These are phyloP conservation scores for Kluyveromyces lactis DNA, from an alignment of 805 yeast genomes.

Conservation along the genomic window DNA sequence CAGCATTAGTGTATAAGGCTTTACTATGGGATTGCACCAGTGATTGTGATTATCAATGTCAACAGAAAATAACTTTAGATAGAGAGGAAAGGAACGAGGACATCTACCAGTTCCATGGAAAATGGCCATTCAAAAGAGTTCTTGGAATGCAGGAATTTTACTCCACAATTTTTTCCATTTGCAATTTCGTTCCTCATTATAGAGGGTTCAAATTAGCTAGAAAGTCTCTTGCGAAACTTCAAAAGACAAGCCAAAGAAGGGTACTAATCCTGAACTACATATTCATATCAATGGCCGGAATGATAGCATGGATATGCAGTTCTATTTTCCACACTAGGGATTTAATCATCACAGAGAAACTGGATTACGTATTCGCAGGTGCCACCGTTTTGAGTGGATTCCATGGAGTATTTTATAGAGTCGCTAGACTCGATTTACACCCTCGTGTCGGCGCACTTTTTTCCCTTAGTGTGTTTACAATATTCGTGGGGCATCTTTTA, in stretches of 20 bases:
- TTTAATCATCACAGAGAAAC: slow-evolving; percentile 63
- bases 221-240: slow-evolving; percentile 8
- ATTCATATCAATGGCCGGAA: slow-evolving; percentile 50
- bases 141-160: slow-evolving; percentile 81
- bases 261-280: slow-evolving; percentile 19
- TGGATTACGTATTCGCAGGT: slow-evolving; percentile 92
- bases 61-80: slow-evolving; percentile 56
- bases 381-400: slow-evolving; percentile 76
- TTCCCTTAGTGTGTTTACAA: slow-evolving; percentile 34
- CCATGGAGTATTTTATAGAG: slow-evolving; percentile 56
- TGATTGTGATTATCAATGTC: slow-evolving; percentile 92
- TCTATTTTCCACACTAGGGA: slow-evolving; percentile 87
- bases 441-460: slow-evolving; percentile 30
- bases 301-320: slow-evolving; percentile 84
- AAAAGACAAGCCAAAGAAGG: slow-evolving; percentile 5
- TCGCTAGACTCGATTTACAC: slow-evolving; percentile 46
- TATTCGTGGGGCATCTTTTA: slow-evolving; percentile 57
- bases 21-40: slow-evolving; percentile 68
- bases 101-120: slow-evolving; percentile 85
- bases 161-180: slow-evolving; percentile 69
- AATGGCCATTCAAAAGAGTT: slow-evolving; percentile 86
- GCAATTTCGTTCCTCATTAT: slow-evolving; percentile 60
- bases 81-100: slow-evolving; percentile 42
- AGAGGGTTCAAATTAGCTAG: slow-evolving; percentile 33
- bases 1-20: slow-evolving; percentile 33